A percentile compares a stretch with the other conserved stretches of the same genome.
phyloP scores from a whole-genome alignment of 2,329 filamentous ascomycete species.

The Neopestalotiopsis sp. region DNA sequence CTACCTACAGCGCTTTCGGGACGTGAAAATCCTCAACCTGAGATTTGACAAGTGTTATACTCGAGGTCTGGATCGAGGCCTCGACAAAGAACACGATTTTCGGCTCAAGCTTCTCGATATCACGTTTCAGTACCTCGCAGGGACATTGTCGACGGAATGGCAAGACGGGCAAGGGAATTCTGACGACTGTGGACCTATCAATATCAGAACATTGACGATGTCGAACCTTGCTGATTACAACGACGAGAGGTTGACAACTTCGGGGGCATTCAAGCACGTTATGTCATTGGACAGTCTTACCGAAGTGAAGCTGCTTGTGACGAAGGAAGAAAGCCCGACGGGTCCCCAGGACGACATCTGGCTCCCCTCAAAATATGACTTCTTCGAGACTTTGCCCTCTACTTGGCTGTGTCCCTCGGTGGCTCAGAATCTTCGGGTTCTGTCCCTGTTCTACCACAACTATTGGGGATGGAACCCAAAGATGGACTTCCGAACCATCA shows the following conservation, averaged over 20 bases:
- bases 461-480: constrained; percentile 47
- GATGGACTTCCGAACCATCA: constrained; percentile 38
- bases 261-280: constrained; percentile 14
- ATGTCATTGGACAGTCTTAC: constrained; percentile 3
- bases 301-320: constrained; percentile 18
- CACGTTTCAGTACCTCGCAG: constrained; percentile 17
- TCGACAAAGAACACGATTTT: constrained; percentile 9
- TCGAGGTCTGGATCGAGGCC: neutral
- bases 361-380: constrained; percentile 22
- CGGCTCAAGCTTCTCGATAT: constrained; percentile 1
- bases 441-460: constrained; percentile 42
- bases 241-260: constrained; percentile 17
- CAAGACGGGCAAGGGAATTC: neutral
- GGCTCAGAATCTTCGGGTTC: constrained; percentile 32
- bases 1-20: constrained; percentile 11
- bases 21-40: constrained; percentile 13
- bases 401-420: constrained; percentile 29
- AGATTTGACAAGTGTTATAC: constrained; percentile 12
- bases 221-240: constrained; percentile 16
- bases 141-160: constrained; percentile 12
- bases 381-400: constrained; percentile 25
- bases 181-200: neutral
- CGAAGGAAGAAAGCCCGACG: neutral
- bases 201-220: constrained; percentile 19
- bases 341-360: neutral